Percentiles rank a stretch among this genome's conserved stretches.
These are phyloP conservation scores for Pleurotus cornucopiae DNA, from an alignment of 768 basidiomycete species.

Conservation along the genomic window DNA sequence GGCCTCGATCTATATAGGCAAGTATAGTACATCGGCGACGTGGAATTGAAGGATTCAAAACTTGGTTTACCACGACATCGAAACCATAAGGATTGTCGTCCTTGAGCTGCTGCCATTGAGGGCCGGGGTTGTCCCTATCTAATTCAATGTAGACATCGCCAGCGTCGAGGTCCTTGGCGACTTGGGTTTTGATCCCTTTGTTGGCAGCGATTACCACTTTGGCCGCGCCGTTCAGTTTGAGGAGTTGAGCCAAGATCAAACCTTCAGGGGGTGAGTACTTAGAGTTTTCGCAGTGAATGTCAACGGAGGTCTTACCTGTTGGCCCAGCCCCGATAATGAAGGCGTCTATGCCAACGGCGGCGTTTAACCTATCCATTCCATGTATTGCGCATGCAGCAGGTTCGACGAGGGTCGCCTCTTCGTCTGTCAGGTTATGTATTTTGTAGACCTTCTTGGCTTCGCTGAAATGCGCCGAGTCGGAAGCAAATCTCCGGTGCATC, in stretches of 20 bases:
- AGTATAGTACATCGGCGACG: neutral
- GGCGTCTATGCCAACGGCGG: constrained; percentile 67
- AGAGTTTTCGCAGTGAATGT: neutral
- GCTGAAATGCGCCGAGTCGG: constrained; percentile 26
- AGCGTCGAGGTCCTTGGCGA: constrained; percentile 64
- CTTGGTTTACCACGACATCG: constrained; percentile 2
- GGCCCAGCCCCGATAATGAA: constrained; percentile 74
- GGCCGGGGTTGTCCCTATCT: constrained; percentile 55
- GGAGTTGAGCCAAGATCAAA: constrained; percentile 69
- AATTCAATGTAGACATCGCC: constrained; percentile 76
- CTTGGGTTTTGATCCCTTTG: constrained; percentile 74
- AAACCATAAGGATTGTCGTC: constrained; percentile 68
- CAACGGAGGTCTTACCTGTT: constrained; percentile 41
- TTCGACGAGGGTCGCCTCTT: constrained; percentile 73
- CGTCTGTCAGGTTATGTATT: constrained; percentile 70
- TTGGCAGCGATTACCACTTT: constrained; percentile 71
- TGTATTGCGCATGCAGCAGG: constrained; percentile 79
- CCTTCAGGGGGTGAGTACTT: constrained; percentile 18
- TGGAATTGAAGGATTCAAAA: neutral
- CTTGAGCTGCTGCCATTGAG: constrained; percentile 68
- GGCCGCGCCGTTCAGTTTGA: constrained; percentile 71
- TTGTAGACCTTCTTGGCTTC: constrained; percentile 66
- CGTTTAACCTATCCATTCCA: constrained; percentile 69
- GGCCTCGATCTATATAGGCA: constrained; percentile 45
- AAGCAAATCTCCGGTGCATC: neutral